Conservation (phyloP, 768 basidiomycete genomes). For the Suillus occidentalis region DNA sequence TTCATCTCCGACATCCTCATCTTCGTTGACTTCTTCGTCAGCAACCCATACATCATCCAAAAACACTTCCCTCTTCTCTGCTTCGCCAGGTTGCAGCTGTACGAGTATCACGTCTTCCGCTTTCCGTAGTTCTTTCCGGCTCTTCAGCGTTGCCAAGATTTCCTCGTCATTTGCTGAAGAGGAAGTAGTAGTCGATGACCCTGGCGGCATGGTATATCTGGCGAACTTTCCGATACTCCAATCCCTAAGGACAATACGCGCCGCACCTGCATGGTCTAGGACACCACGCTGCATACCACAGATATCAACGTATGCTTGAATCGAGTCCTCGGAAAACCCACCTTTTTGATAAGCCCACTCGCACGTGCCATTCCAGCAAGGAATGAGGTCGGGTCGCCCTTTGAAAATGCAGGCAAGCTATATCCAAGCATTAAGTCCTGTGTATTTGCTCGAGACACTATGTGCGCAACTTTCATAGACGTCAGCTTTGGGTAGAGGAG, state of each 20-base stretch:
- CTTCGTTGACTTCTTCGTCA: conserved; percentile 32
- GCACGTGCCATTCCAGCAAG: conserved; percentile 75
- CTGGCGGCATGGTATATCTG: conserved; percentile 64
- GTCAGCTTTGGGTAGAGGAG: conserved; percentile 13
- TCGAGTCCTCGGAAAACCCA: conserved; percentile 26
- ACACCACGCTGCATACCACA: conserved; percentile 57
- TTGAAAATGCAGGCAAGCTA: conserved; percentile 74
- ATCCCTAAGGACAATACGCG: conserved; percentile 78
- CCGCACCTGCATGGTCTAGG: conserved; percentile 71
- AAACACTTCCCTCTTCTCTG: conserved; percentile 43
- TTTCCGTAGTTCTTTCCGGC: conserved; percentile 71
- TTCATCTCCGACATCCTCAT: conserved; percentile 40
- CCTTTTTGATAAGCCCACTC: conserved; percentile 77
- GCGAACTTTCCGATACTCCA: conserved; percentile 78
- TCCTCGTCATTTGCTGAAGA: conserved; percentile 38
- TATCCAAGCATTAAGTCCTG: conserved; percentile 93
- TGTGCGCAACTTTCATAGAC: conserved; percentile 53
- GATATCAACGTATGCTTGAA: conserved; percentile 10
- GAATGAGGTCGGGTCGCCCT: conserved; percentile 70
- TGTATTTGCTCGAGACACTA: conserved; percentile 64
- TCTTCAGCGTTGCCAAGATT: conserved; percentile 47
- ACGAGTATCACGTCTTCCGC: conserved; percentile 53
- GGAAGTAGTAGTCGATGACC: conserved; percentile 11
- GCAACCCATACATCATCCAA: conserved; percentile 38
- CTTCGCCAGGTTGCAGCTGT: conserved; percentile 41